Base-by-base conservation (phyloP, 2,329 filamentous ascomycete species). In the Trichoderma endophyticum region DNA sequence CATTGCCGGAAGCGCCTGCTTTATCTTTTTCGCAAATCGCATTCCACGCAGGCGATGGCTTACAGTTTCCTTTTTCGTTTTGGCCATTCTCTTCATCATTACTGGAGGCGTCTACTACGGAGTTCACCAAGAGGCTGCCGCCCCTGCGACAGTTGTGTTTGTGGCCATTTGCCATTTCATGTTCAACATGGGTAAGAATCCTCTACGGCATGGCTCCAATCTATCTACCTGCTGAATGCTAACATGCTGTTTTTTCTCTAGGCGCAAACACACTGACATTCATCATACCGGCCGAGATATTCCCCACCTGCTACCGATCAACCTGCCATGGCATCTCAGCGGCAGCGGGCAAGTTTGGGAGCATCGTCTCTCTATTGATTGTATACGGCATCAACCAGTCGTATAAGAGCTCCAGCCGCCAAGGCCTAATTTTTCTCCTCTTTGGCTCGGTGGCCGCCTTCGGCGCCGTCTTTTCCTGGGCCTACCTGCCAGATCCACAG, bases 191-290 rank as follows among this genome's bases (percentile, higher is more conserved):
- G 86, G 85, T 85, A 75, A 65, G 81, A 21, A 59, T 3, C 8
- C 3, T 18, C 6, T 1, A 12, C 3, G 4, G 15, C 6, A 30
- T 5, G 14, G 24, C 26, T 32, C 2, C 68, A 57, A 32, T 24
- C 9, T 0, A 7, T 24, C 34, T 9, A 15, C 1, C 30, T 3
- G n/a, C 9, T 24, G 3, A 32, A 62, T 28, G 14, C 64, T 54
- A 57, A 70, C 65, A 48, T 21, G 43, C 12, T 76, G 1, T 65
- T 14, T 11, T 21, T 30, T 24, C 4, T 21, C 24, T 64, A 85
- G 86, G 88, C 12, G 88, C 88, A 56, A 90, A 90, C 75, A 88
- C 87, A 0, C 84, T 90, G 12, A 91, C 88, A 0, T 90, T 91
- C 75, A 87, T 91, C 69, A 86, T 91, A 18, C 88, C 89, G 1